These are phyloP conservation scores for Trichoderma parareesei DNA, from an alignment of 495 filamentous ascomycete genomes.

Conservation along the genomic window DNA sequence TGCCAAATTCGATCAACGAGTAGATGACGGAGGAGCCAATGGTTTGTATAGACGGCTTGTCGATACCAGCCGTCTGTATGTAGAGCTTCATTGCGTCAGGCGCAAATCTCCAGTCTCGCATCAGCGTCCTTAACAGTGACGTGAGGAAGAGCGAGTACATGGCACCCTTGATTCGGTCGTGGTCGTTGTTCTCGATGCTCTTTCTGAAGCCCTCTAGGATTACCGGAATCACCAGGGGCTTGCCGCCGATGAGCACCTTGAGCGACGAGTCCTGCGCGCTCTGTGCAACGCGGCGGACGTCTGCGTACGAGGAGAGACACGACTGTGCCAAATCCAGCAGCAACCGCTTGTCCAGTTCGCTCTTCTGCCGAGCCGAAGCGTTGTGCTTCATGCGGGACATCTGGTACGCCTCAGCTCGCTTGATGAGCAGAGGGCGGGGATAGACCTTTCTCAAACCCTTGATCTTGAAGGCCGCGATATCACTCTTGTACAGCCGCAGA, in stretches of 20 bases:
- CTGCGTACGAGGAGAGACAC: slow-evolving; percentile 87
- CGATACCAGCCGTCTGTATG: slow-evolving; percentile 79
- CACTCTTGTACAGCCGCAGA: slow-evolving; percentile 68
- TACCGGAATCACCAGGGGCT: slow-evolving; percentile 79
- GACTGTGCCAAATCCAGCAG: slow-evolving; percentile 86
- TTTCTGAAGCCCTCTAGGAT: slow-evolving; percentile 70
- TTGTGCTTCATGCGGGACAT: slow-evolving; percentile 90
- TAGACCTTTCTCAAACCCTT: slow-evolving; percentile 88
- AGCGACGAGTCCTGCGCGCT: slow-evolving; percentile 85
- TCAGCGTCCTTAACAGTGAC: slow-evolving; percentile 77
- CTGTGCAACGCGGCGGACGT: slow-evolving; percentile 89
- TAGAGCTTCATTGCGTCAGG: slow-evolving; percentile 79
- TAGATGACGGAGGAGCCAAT: slow-evolving; percentile 74
- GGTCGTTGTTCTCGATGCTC: slow-evolving; percentile 74
- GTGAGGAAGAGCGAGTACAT: slow-evolving; percentile 86
- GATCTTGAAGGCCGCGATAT: slow-evolving; percentile 88
- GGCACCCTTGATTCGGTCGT: slow-evolving; percentile 85
- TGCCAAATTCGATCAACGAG: slow-evolving; percentile 84
- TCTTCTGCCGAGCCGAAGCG: slow-evolving; percentile 73
- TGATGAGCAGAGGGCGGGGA: slow-evolving; percentile 77
- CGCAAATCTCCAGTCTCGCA: slow-evolving; percentile 87
- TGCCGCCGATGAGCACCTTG: slow-evolving; percentile 80
- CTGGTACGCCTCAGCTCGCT: slow-evolving; percentile 89
- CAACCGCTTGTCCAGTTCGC: slow-evolving; percentile 72
- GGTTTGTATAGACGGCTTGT: slow-evolving; percentile 90